Base-by-base conservation (phyloP, 2,329 filamentous ascomycete genomes). In the Didymella sp. region DNA sequence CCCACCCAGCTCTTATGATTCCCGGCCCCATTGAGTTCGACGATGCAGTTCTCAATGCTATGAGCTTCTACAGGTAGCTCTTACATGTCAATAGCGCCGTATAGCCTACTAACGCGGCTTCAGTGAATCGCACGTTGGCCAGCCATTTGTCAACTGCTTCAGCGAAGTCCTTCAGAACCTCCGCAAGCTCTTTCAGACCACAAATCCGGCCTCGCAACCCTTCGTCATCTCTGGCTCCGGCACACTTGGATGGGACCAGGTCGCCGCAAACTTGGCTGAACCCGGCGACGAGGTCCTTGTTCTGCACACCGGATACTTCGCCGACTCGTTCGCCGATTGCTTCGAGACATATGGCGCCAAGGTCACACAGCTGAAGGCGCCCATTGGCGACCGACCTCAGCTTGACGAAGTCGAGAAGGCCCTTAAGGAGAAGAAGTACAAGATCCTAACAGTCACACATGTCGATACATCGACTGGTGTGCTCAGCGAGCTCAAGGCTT, bases 21-120 rank as follows among this genome's bases (percentile, higher is more conserved):
- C 95, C 95, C 46, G 95, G 95, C 63, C 95, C 95, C 73, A 96
- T 98, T 77, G 94, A 98, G 81, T 97, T 97, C 75, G 94, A 97
- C 77, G 94, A 98, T 94, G 92, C 88, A 44, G 94, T 98, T 59
- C 87, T 97, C 49, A 86, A 93, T 78, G 91, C 92, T 60, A 97
- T 97, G 94, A 89, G 90, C 82, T 92, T 96, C 80, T 96, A 89
- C 81, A 94, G 90, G 90, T 92, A 81, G 40, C 45, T 7, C 6
- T 12, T 28, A 33, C 17, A 2, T 7, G 21, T 4, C 40, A 41
- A 33, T 57, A 17, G 21, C 7, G 12, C 7, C n/a, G 17, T 11
- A 24, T 11, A 9, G 22, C 37, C 25, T 21, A n/a, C 54, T 66
- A 31, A 67, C 38, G 45, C 15, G 5, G 13, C 9, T 28, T 2